phyloP scores from a whole-genome alignment of 2,329 filamentous ascomycete genomes.

The Trichoderma pleuroti region DNA sequence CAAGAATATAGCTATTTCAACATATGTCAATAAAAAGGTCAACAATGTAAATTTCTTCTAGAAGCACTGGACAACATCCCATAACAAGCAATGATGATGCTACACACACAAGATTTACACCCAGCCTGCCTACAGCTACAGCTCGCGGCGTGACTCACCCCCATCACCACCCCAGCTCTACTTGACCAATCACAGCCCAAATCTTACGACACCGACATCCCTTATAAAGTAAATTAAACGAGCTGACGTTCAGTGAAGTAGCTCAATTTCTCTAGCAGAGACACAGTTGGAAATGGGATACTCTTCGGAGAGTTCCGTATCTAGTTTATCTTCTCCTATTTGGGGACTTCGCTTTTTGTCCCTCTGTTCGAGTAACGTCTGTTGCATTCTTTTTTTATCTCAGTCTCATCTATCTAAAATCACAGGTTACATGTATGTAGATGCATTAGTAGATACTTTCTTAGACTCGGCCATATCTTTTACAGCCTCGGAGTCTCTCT shows the following conservation, averaged over 20 bases:
- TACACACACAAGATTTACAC: background rate
- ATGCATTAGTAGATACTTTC: background rate
- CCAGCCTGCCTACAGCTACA: background rate
- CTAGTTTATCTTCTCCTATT: background rate
- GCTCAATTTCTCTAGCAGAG: background rate
- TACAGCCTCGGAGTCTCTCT: background rate
- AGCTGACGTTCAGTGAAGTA: background rate
- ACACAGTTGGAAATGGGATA: background rate
- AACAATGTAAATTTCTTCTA: background rate
- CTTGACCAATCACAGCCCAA: background rate
- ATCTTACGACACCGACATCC: background rate
- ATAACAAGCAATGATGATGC: background rate
- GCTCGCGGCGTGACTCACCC: background rate
- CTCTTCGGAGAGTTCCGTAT: background rate
- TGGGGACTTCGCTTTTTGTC: background rate
- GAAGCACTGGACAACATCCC: background rate
- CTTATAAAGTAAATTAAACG: background rate
- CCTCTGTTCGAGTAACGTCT: background rate
- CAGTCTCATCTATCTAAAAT: background rate
- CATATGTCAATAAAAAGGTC: too few relatives aligned
- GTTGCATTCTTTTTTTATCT: background rate
- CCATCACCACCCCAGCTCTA: background rate
- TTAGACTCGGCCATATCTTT: background rate
- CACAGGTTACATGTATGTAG: fast-evolving
- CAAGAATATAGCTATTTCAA: too few relatives aligned